Conservation (phyloP, 371 early-diverging fungal species). For the Rhizomucor miehei region DNA sequence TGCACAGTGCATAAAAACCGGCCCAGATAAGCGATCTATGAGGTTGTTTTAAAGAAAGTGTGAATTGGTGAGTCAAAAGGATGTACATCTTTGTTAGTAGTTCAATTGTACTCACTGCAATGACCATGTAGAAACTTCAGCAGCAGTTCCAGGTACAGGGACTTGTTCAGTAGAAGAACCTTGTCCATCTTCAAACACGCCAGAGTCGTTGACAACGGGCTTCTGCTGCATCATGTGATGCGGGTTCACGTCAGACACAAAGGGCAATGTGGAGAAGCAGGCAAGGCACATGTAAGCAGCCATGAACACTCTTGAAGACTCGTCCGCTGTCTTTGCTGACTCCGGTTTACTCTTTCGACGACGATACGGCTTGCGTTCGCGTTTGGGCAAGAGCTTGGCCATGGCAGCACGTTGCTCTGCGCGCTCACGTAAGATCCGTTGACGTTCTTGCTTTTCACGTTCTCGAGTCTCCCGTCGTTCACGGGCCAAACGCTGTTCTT, state of each 20-base stretch:
- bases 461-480: slow-evolving; percentile 20
- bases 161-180: too few relatives aligned
- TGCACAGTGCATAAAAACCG: too few relatives aligned
- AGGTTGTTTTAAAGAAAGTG: too few relatives aligned
- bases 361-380: slow-evolving; percentile 23
- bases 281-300: slow-evolving; percentile 42
- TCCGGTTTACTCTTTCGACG: slow-evolving; percentile 9
- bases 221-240: slow-evolving; percentile 3
- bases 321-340: slow-evolving; percentile 1
- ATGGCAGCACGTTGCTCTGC: slow-evolving; percentile 31
- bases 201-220: neutral
- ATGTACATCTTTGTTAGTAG: too few relatives aligned
- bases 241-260: slow-evolving; percentile 1
- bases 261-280: slow-evolving; percentile 34
- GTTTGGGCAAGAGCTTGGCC: slow-evolving; percentile 17
- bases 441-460: slow-evolving; percentile 23
- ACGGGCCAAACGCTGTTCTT: slow-evolving; percentile 20
- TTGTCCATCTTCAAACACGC: too few relatives aligned
- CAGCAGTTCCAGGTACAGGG: too few relatives aligned
- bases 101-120: slow-evolving; percentile 23
- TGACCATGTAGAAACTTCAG: slow-evolving; percentile 24
- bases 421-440: slow-evolving; percentile 25
- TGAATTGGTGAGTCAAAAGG: too few relatives aligned
- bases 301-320: slow-evolving; percentile 25
- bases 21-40: slow-evolving; percentile 5